These are phyloP conservation scores for Trichosporon inkin DNA, from an alignment of 1,284 basidiomycete genomes.

Conservation along the genomic window DNA sequence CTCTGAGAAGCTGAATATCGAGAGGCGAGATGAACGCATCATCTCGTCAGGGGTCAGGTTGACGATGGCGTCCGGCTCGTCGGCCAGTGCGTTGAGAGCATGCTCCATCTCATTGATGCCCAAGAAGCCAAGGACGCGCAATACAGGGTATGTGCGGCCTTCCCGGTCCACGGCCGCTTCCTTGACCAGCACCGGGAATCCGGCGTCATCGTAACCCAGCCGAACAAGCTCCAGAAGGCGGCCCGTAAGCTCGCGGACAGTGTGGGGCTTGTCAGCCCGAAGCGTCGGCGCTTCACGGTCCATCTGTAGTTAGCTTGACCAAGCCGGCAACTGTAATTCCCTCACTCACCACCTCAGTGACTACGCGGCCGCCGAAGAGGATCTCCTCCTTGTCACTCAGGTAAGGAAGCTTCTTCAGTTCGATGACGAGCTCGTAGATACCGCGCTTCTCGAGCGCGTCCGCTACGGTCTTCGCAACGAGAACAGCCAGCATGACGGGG, in stretches of 20 bases:
- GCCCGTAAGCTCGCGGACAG: conserved; percentile 42
- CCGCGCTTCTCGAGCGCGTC: conserved; percentile 90
- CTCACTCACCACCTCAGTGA: conserved; percentile 68
- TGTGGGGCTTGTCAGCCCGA: conserved; percentile 44
- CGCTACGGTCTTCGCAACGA: conserved; percentile 89
- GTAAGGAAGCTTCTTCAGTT: conserved; percentile 79
- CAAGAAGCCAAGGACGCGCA: conserved; percentile 84
- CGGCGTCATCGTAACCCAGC: conserved; percentile 59
- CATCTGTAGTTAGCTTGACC: conserved; percentile 50
- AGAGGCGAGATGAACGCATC: conserved; percentile 23
- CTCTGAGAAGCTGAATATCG: conserved; percentile 47
- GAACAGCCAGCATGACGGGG: conserved; percentile 79
- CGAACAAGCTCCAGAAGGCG: conserved; percentile 43
- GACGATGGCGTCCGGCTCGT: conserved; percentile 63
- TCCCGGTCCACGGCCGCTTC: conserved; percentile 51
- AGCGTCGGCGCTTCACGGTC: conserved; percentile 48
- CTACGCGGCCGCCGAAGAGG: conserved; percentile 71
- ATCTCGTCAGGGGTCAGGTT: conserved; percentile 57
- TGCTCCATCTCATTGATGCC: conserved; percentile 90
- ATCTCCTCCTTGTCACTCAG: conserved; percentile 85
- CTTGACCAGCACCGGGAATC: conserved; percentile 74
- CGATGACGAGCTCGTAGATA: conserved; percentile 93
- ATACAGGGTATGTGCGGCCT: conserved; percentile 17
- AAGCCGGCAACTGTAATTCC: too few relatives aligned
- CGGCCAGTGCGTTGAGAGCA: conserved; percentile 67